A percentile compares a stretch with the other conserved stretches of the same genome.
Conservation (phyloP, 2,329 filamentous ascomycete species). For the Curvularia eragrostidis region DNA sequence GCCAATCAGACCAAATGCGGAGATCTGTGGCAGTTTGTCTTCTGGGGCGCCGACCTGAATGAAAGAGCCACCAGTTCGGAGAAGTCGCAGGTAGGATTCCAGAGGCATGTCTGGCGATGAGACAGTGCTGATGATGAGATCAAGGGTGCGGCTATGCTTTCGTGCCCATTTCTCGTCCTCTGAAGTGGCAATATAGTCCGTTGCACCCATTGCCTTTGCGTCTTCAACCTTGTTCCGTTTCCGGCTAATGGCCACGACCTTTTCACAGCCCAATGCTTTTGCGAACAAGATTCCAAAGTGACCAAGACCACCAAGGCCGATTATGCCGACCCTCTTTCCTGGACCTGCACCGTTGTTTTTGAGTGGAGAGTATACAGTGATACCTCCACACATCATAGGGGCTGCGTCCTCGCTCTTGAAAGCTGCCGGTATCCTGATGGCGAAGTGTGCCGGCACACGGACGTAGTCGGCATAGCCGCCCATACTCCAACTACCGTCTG, state of each 20-base stretch:
- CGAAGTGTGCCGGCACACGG: slow-evolving; percentile 65
- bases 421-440: slow-evolving; percentile 61
- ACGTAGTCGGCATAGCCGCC: slow-evolving; percentile 67
- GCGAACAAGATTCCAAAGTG: slow-evolving; percentile 77
- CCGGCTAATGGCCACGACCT: slow-evolving; percentile 69
- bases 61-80: slow-evolving; percentile 67
- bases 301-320: slow-evolving; percentile 76
- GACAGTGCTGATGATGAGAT: slow-evolving; percentile 67
- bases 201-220: slow-evolving; percentile 67
- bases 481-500: slow-evolving; percentile 66
- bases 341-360: slow-evolving; percentile 71
- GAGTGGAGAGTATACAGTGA: slow-evolving; percentile 76
- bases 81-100: slow-evolving; percentile 65
- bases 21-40: slow-evolving; percentile 60
- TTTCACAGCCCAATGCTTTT: slow-evolving; percentile 72
- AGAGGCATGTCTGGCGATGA: slow-evolving; percentile 68
- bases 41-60: slow-evolving; percentile 75
- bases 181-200: slow-evolving; percentile 64
- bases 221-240: slow-evolving; percentile 65
- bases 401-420: slow-evolving; percentile 62
- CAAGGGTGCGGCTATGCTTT: slow-evolving; percentile 62
- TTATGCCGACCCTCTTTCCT: slow-evolving; percentile 73
- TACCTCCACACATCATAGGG: slow-evolving; percentile 78
- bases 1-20: slow-evolving; percentile 64
- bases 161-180: slow-evolving; percentile 63